A percentile compares a stretch with the other conserved stretches of the same genome.
phyloP scores from a whole-genome alignment of 164 flowering plant genomes.

The Dillenia suffruticosa region DNA sequence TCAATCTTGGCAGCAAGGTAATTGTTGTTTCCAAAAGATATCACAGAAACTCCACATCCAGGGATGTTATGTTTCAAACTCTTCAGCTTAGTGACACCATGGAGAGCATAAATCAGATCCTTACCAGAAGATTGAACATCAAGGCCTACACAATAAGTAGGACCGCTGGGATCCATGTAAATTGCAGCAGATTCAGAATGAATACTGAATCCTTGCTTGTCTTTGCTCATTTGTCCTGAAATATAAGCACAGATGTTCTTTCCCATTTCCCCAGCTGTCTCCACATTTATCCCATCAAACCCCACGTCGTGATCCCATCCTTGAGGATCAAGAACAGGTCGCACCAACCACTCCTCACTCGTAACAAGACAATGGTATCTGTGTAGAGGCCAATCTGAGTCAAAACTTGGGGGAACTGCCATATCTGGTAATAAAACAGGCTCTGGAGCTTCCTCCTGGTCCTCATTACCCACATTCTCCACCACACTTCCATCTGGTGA shows the following conservation, averaged over 20 bases:
- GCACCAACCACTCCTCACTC: slow-evolving; percentile 61
- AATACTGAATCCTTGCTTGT: slow-evolving; percentile 69
- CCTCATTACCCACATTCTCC: slow-evolving; percentile 32
- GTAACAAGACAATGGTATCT: slow-evolving; percentile 74
- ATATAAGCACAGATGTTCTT: slow-evolving; percentile 44
- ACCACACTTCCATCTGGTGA: slow-evolving; percentile 16
- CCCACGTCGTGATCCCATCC: slow-evolving; percentile 99
- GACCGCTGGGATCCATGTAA: slow-evolving; percentile 40
- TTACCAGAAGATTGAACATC: slow-evolving; percentile 71
- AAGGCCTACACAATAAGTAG: slow-evolving; percentile 42
- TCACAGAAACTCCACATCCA: slow-evolving; percentile 73
- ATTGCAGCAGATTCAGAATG: slow-evolving; percentile 64
- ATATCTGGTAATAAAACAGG: slow-evolving; percentile 68
- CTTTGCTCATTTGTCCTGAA: slow-evolving; percentile 83
- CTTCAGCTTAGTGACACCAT: slow-evolving; percentile 53
- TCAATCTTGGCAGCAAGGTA: slow-evolving; percentile 76
- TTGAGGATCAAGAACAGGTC: slow-evolving; percentile 88
- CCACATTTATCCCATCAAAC: slow-evolving; percentile 88
- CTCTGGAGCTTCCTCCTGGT: slow-evolving; percentile 41
- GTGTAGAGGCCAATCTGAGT: slow-evolving; percentile 61
- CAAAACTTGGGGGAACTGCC: slow-evolving; percentile 80
- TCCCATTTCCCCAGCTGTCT: slow-evolving; percentile 43
- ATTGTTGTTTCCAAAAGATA: slow-evolving; percentile 54
- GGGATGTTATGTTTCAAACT: slow-evolving; percentile 47
- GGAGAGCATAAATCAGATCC: slow-evolving; percentile 59